Base-by-base conservation (phyloP, 768 basidiomycete genomes). In the Hydnum rufescens region DNA sequence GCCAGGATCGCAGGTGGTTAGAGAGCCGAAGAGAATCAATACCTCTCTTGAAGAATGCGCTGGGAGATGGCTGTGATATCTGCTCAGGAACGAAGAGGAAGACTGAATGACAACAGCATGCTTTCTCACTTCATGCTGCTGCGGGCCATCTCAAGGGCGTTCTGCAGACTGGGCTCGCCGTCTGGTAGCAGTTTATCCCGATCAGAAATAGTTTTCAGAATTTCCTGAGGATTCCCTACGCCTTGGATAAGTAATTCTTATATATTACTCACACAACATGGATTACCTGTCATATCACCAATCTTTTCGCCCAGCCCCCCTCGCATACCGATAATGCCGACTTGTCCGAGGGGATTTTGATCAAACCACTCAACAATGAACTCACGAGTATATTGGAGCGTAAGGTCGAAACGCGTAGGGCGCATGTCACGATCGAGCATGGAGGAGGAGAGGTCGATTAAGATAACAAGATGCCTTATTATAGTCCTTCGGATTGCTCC, bases 311-410 rank as follows among this genome's bases (percentile, higher is more conserved):
- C 90, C 23, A 96, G 64, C 0, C 95, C 88, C 31, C 85, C 77
- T 23, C 90, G 71, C 76, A 97, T 88, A 3, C 86, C 88, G 18
- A 97, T 87, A 29, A 97, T 69, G 1, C 90, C 93, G 57, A 99
- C 86, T 66, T 97, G 95, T 22, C 93, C 92, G 8, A 99, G 71
- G 1, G 95, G 95, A 61, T 99, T 99, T 68, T 97, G 95, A 66
- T 99, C 95, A 64, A 97, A 99, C 92, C 93, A 99, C 64, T 99
- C 95, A 4, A 74, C 70, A 28, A 97, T 74, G 58, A 97, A 99
- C 59, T 87, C 86, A 54, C 89, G 75, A 13, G 89, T 76, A 62
- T 92, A 93, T 60, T 90, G 81, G 42, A 97, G 67, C 60, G 80
- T 82, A 30, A 99, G 65, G 61, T 95, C 92, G 58, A 93, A 92